These are phyloP conservation scores for Marsdenia floribunda DNA, from an alignment of 257 asterid genomes.

Conservation along the genomic window DNA sequence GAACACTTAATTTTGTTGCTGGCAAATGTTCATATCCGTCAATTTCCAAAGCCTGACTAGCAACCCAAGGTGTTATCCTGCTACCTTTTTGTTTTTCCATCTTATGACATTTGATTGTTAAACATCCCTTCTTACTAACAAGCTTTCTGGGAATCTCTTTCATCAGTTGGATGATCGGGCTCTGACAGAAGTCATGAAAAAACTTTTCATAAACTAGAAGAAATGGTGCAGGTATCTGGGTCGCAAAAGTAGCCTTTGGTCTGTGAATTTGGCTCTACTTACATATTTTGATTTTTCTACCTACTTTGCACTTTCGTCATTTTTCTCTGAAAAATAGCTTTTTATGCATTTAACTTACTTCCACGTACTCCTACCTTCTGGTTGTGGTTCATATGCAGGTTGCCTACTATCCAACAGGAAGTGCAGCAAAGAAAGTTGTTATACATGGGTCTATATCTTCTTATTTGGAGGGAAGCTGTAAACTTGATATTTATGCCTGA, in stretches of 20 bases:
- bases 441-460: constrained; percentile 94
- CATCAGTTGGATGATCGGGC: constrained; percentile 89
- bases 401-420: constrained; percentile 98
- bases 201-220: constrained; percentile 90
- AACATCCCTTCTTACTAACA: constrained; percentile 4
- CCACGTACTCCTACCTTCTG: constrained; percentile 11
- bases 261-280: constrained; percentile 23
- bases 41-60: constrained; percentile 83
- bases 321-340: not conserved
- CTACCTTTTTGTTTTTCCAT: not conserved
- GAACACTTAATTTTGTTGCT: constrained; percentile 91
- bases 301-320: not conserved
- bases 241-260: constrained; percentile 98
- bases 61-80: constrained; percentile 70
- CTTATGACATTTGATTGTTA: not conserved
- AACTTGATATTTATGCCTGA: constrained; percentile 98
- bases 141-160: constrained; percentile 7
- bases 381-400: constrained; percentile 45
- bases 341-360: constrained; percentile 8
- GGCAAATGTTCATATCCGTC: constrained; percentile 94
- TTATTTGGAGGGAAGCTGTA: constrained; percentile 99
- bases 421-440: constrained; percentile 93
- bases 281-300: constrained; percentile 2
- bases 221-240: constrained; percentile 97
- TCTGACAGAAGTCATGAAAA: constrained; percentile 90